Evolutionary conservation across 768 basidiomycete species (phyloP).

Genomic region (Gloeopeniophorella convolvens): DNA sequence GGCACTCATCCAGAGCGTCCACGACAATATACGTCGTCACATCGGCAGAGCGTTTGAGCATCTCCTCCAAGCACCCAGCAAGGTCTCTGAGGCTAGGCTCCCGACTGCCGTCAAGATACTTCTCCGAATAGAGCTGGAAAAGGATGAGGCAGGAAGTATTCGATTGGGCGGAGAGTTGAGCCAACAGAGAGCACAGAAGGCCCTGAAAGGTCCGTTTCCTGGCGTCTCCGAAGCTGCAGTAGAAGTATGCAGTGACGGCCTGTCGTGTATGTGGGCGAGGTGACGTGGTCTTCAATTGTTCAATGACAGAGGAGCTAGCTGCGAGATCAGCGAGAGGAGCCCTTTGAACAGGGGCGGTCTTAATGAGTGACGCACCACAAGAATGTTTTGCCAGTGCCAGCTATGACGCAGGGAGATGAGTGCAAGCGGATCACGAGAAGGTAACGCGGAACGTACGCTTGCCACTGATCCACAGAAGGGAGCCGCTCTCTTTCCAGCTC

Average conservation of each 20-base stretch:
- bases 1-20: neutral
- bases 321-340: neutral
- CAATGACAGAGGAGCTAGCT: neutral
- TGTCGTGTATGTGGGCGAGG: neutral
- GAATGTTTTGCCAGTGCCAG: neutral
- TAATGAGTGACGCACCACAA: neutral
- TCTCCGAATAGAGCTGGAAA: neutral
- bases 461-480: neutral
- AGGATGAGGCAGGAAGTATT: neutral
- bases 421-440: neutral
- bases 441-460: neutral
- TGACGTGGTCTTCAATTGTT: neutral
- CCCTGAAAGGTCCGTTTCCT: neutral
- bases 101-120: neutral
- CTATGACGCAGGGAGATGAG: no score
- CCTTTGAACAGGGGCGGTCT: neutral
- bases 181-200: neutral
- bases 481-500: no score
- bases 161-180: no score
- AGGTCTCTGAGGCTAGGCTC: neutral
- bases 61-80: no score
- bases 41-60: no score
- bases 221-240: neutral
- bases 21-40: neutral
- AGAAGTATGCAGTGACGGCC: neutral